Evolutionary conservation across 2,329 filamentous ascomycete genomes (phyloP).

Genomic region (Botrytis fabae): DNA sequence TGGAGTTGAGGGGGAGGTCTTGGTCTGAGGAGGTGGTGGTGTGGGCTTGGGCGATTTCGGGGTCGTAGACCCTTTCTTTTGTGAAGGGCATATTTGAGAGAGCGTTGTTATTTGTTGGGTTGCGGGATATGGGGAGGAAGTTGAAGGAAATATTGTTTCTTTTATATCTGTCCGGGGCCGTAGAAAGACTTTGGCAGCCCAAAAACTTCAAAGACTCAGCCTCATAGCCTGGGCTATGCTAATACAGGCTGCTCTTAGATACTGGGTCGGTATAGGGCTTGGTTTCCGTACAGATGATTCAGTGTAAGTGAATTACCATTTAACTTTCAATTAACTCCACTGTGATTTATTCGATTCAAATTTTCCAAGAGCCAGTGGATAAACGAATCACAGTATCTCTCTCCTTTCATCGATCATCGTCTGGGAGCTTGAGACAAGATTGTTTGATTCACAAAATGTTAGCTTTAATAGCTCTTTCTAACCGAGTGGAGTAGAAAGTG

Average conservation of each 20-base stretch:
- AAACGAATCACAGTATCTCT: not conserved
- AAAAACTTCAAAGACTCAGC: not conserved
- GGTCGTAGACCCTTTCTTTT: constrained; percentile 9
- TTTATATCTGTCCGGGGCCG: not conserved
- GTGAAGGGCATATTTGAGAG: not conserved
- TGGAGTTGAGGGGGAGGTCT: not conserved
- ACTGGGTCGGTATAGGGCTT: not conserved
- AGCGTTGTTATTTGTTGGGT: not conserved
- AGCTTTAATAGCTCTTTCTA: not conserved
- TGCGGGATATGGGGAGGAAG: not conserved
- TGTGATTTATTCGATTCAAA: not conserved
- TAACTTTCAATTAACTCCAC: not conserved
- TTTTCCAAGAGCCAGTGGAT: not conserved
- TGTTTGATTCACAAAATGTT: not conserved
- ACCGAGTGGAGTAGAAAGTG: not conserved
- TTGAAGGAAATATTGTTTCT: not conserved
- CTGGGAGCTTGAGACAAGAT: not conserved
- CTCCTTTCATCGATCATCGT: not conserved
- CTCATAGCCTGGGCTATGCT: not conserved
- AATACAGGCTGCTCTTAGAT: not conserved
- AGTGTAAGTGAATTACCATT: not conserved
- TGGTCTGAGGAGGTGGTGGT: constrained; percentile 6
- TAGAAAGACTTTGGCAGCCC: not conserved
- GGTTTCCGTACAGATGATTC: not conserved
- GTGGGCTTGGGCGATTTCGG: constrained; percentile 20